Evolutionary conservation across 129 eudicot genomes (phyloP).

Genomic region (Flaveria bidentis): DNA sequence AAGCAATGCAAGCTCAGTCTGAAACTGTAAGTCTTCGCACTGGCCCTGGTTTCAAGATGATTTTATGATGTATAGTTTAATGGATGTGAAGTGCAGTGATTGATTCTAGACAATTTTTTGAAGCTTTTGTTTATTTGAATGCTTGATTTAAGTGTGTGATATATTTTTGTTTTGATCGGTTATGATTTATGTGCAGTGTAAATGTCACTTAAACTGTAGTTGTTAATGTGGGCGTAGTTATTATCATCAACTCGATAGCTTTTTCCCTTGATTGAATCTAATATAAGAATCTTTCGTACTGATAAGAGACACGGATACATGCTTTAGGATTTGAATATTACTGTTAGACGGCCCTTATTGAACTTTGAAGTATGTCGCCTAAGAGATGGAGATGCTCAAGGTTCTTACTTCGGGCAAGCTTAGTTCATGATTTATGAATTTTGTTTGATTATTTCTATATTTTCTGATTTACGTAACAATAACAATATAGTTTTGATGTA

Average conservation of each 20-base stretch:
- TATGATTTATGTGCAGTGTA: neutral
- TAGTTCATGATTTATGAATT: neutral
- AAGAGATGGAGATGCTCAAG: neutral
- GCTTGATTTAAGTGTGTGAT: constrained; percentile 16
- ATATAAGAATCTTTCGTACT: constrained; percentile 9
- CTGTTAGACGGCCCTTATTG: neutral
- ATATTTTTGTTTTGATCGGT: neutral
- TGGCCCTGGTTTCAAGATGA: constrained; percentile 10
- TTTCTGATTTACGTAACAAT: neutral
- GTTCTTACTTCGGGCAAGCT: neutral
- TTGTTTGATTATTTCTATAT: neutral
- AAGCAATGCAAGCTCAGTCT: constrained; percentile 73
- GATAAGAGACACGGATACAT: neutral
- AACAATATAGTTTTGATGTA: neutral
- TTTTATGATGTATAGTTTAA: neutral
- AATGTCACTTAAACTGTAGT: neutral
- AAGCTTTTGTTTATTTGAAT: neutral
- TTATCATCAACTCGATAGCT: neutral
- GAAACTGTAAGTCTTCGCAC: constrained; percentile 56
- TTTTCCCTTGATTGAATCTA: neutral
- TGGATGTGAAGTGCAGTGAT: too few relatives aligned
- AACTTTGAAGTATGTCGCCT: too few relatives aligned
- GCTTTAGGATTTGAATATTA: neutral
- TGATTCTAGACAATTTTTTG: neutral
- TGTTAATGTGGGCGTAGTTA: neutral